Conservation (phyloP, 202 grass and related monocot genomes). For the Digitaria exilis region DNA sequence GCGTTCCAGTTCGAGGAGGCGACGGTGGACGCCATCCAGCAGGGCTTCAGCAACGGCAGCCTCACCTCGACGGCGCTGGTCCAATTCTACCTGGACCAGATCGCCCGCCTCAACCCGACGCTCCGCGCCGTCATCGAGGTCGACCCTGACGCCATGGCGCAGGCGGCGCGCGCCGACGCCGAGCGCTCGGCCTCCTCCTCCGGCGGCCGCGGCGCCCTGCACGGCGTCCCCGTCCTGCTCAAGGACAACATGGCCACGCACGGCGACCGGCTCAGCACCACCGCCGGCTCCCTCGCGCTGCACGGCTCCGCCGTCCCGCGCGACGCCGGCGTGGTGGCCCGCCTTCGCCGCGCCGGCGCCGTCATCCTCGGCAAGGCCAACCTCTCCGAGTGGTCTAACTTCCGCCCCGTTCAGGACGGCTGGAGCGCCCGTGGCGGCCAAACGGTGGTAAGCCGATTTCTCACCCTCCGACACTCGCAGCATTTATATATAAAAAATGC, state of each 20-base stretch:
- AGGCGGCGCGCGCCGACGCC: constrained; percentile 44
- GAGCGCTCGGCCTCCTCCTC: neutral
- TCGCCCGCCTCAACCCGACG: constrained; percentile 50
- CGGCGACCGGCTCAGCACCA: constrained; percentile 59
- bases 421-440: constrained; percentile 73
- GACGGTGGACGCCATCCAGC: constrained; percentile 54
- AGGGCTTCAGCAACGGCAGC: constrained; percentile 45
- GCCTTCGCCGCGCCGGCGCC: constrained; percentile 50
- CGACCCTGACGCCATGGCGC: constrained; percentile 51
- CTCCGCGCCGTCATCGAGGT: constrained; percentile 73
- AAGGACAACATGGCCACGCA: constrained; percentile 70
- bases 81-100: constrained; percentile 46
- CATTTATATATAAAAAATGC: too few species aligned
- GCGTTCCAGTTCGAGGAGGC: constrained; percentile 52
- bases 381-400: constrained; percentile 61
- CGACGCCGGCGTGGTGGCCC: constrained; percentile 53
- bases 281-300: constrained; percentile 63
- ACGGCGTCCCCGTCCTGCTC: constrained; percentile 41
- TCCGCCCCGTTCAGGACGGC: neutral
- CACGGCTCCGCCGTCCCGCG: constrained; percentile 47
- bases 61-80: constrained; percentile 56
- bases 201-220: neutral
- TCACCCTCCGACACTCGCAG: too few species aligned
- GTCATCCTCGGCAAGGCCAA: constrained; percentile 72
- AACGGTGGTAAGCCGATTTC: constrained; percentile 36